Conservation (phyloP, 345 rosid genomes). For the Citrus glauca region DNA sequence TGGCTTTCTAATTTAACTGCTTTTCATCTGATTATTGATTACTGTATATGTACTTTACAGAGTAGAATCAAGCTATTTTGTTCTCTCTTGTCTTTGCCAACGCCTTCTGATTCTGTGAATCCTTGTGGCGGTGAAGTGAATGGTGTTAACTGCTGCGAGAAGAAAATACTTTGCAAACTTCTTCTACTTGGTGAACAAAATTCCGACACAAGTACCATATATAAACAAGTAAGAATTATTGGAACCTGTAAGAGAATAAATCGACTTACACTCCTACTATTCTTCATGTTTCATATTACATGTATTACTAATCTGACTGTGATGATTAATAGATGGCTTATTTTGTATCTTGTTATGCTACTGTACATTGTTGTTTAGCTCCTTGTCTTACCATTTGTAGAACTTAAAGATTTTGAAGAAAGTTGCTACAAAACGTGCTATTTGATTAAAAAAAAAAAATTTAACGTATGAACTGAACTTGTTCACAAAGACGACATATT, state of each 20-base stretch:
- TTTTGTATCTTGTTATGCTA: not conserved
- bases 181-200: constrained; percentile 71
- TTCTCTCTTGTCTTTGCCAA: constrained; percentile 53
- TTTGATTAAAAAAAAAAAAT: no score
- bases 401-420: not conserved
- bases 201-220: constrained; percentile 78
- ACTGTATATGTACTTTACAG: constrained; percentile 32
- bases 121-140: constrained; percentile 24
- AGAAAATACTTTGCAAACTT: constrained; percentile 42
- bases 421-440: not conserved
- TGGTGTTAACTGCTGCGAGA: constrained; percentile 4
- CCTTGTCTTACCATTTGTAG: no score
- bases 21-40: constrained; percentile 7
- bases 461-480: not conserved
- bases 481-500: not conserved
- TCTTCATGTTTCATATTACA: not conserved
- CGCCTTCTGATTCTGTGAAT: constrained; percentile 35
- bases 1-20: constrained; percentile 5
- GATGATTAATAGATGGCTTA: not conserved
- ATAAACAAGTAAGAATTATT: constrained; percentile 60
- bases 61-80: constrained; percentile 40
- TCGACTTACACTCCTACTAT: not conserved
- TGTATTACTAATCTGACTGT: not conserved
- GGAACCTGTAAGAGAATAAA: not conserved
- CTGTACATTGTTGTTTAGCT: not conserved